These are phyloP conservation scores for Zasmidium citrigriseum DNA, from an alignment of 2,329 filamentous ascomycete genomes.

Conservation along the genomic window DNA sequence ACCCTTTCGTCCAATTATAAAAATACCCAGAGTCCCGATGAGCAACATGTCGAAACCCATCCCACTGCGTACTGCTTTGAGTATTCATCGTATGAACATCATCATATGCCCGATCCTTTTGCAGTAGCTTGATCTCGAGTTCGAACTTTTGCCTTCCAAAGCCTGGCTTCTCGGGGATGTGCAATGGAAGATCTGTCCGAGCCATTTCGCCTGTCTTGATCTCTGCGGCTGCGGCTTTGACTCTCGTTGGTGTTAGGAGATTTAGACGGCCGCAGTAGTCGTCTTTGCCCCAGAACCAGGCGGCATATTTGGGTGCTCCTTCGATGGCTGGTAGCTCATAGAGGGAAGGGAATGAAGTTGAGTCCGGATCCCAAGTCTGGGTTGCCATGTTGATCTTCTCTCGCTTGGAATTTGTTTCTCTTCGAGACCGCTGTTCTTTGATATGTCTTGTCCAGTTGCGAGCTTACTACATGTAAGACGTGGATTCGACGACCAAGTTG, in stretches of 20 bases:
- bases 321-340: slow-evolving; percentile 55
- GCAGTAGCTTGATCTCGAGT: slow-evolving; percentile 54
- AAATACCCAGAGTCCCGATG: slow-evolving; percentile 41
- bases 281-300: slow-evolving; percentile 63
- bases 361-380: slow-evolving; percentile 47
- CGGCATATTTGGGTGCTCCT: slow-evolving; percentile 56
- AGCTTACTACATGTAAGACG: no score
- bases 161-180: slow-evolving; percentile 54
- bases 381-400: slow-evolving; percentile 9
- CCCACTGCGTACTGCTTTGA: slow-evolving; percentile 48
- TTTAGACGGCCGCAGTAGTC: slow-evolving; percentile 58
- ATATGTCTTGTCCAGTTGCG: no score
- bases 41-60: slow-evolving; percentile 48
- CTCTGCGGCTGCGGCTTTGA: slow-evolving; percentile 55
- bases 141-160: slow-evolving; percentile 56
- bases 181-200: slow-evolving; percentile 56
- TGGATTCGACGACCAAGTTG: background rate
- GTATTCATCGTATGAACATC: slow-evolving; percentile 47
- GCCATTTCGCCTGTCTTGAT: slow-evolving; percentile 59
- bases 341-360: slow-evolving; percentile 53
- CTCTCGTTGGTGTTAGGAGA: slow-evolving; percentile 56
- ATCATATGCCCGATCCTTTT: slow-evolving; percentile 41
- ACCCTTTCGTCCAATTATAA: slow-evolving; percentile 45
- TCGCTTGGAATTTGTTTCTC: background rate
- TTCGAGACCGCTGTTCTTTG: background rate